phyloP scores from a whole-genome alignment of 352 stramenopile species.

The Globisporangium recalcitrans region DNA sequence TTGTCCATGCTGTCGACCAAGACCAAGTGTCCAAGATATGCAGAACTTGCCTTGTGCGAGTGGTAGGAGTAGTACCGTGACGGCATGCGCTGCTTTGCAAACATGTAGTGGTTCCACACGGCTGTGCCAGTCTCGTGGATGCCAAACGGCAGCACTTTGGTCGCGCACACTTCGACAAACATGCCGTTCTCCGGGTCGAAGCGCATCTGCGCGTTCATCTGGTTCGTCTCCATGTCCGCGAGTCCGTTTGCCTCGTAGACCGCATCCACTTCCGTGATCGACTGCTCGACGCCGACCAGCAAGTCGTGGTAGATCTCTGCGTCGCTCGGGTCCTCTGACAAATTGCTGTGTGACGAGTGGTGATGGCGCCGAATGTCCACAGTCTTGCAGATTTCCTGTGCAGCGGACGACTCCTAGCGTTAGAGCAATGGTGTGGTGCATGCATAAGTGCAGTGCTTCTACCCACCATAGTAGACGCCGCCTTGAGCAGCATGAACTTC shows the following conservation, averaged over 20 bases:
- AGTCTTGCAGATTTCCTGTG: neutral
- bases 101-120: neutral
- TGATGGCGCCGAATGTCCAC: neutral
- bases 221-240: neutral
- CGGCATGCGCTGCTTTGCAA: neutral
- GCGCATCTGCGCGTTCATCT: neutral
- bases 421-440: neutral
- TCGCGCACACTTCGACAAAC: neutral
- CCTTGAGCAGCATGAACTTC: slow-evolving; percentile 1
- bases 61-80: slow-evolving; percentile 1
- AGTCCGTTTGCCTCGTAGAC: neutral
- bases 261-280: neutral
- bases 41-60: neutral
- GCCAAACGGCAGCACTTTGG: neutral
- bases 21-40: neutral
- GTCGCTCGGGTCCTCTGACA: neutral
- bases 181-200: neutral
- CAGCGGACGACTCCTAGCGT: neutral
- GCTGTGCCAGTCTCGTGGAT: neutral
- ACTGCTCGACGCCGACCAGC: neutral
- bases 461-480: neutral
- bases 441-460: neutral
- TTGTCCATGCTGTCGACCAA: neutral
- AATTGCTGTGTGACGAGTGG: neutral
- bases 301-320: neutral